Evolutionary conservation across 2,329 filamentous ascomycete species (phyloP), one percentile per base, ranked within the genome.

Genomic region (Colletotrichum tanaceti): DNA sequence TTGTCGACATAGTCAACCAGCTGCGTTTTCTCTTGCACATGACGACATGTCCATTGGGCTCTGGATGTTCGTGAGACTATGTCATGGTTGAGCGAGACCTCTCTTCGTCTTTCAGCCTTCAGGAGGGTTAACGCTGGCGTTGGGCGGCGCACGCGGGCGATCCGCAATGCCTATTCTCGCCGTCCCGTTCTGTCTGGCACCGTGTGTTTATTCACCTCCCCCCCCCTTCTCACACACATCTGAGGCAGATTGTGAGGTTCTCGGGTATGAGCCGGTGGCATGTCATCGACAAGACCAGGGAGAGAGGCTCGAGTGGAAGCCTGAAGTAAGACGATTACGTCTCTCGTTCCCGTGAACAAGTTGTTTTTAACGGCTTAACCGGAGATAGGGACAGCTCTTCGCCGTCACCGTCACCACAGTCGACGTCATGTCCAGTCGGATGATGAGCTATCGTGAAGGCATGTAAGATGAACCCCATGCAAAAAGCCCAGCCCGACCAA

Each of bases 251-350:
- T 46, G 75, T 78, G 16, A 72, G 74, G 65, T 75, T 73, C 55
- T 71, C 72, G 43, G 73, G 71, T 46, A 76, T 75, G 63, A 75
- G 74, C 50, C 72, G 77, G 32, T 78, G 76, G 67, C 79, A 75
- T 61, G 70, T 76, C 44, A 76, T 77, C 43, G 71, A 73, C 10
- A 79, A 79, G 68, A 76, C 77, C 20, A 77, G 61, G 68, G 70
- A 73, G 70, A 73, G n/a, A 62, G 77, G 60, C 65, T 79, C 41
- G 76, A 73, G 14, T 79, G 78, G 67, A 50, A 73, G 64, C 76
- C 77, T 1, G 68, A 73, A 18, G 69, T 78, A 5, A 65, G 67
- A 14, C 67, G 74, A 20, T 1, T 5, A 3, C 11, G 14, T 11
- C n/a, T 18, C 32, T 14, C 10, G 49, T 6, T 38, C 2, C 18